phyloP scores from a whole-genome alignment of 345 rosid genomes.

The Brassica nigra region DNA sequence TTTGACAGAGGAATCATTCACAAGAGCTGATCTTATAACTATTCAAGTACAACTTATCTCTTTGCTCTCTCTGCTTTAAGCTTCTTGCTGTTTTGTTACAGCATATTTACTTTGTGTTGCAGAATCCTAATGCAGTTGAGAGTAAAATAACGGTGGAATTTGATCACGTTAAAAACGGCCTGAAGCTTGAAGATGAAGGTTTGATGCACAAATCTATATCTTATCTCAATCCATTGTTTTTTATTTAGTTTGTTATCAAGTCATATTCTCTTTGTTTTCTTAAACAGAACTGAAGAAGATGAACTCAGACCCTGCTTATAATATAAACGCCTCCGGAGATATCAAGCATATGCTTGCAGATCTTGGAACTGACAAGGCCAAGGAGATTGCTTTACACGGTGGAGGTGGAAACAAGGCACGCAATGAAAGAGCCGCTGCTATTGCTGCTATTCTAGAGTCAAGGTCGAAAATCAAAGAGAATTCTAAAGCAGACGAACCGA shows the following conservation, averaged over 20 bases:
- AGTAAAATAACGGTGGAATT: conserved; percentile 68
- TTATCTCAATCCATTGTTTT: conserved; percentile 1
- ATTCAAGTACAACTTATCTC: conserved; percentile 50
- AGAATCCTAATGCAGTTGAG: conserved; percentile 87
- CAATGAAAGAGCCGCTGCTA: conserved; percentile 93
- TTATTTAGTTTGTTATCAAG: not conserved
- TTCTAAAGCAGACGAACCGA: conserved; percentile 54
- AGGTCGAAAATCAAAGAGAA: conserved; percentile 73
- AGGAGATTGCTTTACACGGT: conserved; percentile 79
- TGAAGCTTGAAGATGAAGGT: conserved; percentile 92
- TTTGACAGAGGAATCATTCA: conserved; percentile 80
- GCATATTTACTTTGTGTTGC: not conserved
- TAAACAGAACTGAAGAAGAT: conserved; percentile 61
- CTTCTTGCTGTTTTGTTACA: not conserved
- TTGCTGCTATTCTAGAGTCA: conserved; percentile 77
- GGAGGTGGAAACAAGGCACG: conserved; percentile 97
- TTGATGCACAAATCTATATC: conserved; percentile 6
- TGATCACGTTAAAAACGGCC: conserved; percentile 80
- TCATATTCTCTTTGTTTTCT: not conserved
- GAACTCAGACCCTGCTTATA: conserved; percentile 71
- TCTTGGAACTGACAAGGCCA: conserved; percentile 92
- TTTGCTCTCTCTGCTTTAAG: conserved; percentile 8
- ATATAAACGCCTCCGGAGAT: conserved; percentile 78
- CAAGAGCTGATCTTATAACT: conserved; percentile 61
- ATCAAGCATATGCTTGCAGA: conserved; percentile 85